A percentile compares a stretch with the other conserved stretches of the same genome.
phyloP scores from a whole-genome alignment of 2,329 filamentous ascomycete genomes.

The Curvularia lunata region DNA sequence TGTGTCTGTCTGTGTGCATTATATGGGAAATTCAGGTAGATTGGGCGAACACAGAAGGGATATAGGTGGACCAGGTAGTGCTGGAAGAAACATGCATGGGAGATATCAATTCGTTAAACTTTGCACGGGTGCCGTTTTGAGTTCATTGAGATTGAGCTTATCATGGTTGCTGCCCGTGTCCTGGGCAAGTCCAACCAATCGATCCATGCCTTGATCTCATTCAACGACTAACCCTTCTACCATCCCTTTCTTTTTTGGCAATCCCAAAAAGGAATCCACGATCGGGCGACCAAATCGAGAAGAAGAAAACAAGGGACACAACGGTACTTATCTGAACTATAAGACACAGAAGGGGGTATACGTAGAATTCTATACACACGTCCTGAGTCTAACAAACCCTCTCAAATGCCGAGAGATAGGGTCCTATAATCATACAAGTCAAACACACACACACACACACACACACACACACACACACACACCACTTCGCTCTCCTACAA shows the following conservation, averaged over 20 bases:
- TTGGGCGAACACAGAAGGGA: neutral
- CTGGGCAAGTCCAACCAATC: neutral
- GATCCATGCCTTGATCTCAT: neutral
- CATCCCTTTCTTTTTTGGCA: neutral
- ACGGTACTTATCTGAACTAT: neutral
- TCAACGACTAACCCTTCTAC: neutral
- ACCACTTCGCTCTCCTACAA: constrained; percentile 5
- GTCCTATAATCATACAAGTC: neutral
- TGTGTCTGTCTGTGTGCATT: neutral
- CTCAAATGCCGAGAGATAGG: neutral
- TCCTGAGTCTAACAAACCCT: no score
- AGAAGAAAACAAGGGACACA: neutral
- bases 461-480: no score
- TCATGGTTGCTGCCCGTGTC: neutral
- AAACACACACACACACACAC: no score
- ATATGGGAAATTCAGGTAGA: neutral
- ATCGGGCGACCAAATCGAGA: neutral
- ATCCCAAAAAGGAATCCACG: neutral
- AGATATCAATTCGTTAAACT: neutral
- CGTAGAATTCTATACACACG: neutral
- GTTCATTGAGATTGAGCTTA: neutral
- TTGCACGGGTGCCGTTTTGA: neutral
- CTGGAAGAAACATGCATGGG: neutral
- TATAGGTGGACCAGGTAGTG: neutral
- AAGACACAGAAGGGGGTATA: neutral